Evolutionary conservation across 2,329 filamentous ascomycete genomes (phyloP).

Genomic region (Pseudocercospora macadamiae): DNA sequence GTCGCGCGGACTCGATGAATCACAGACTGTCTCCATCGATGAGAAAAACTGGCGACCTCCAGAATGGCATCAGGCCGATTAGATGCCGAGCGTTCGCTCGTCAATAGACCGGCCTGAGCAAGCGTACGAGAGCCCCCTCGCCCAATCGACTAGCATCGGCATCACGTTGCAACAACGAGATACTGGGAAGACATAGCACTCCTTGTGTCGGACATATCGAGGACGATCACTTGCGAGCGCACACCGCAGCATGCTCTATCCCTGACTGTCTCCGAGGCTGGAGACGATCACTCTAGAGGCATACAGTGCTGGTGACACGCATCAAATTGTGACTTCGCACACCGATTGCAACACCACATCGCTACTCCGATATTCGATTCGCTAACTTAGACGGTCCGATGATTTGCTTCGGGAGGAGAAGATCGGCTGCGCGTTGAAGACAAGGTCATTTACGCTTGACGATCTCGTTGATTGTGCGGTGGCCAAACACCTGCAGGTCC

Average conservation of each 20-base stretch:
- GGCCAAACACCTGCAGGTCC: neutral
- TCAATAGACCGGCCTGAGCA: neutral
- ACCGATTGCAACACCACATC: neutral
- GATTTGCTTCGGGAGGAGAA: neutral
- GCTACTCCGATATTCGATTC: no score
- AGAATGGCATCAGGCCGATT: neutral
- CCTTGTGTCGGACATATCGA: neutral
- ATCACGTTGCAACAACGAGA: neutral
- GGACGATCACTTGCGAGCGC: neutral
- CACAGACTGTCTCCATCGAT: neutral
- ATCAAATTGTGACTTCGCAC: neutral
- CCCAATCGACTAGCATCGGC: neutral
- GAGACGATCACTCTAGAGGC: neutral
- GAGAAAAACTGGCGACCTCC: conserved; percentile 14
- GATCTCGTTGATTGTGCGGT: neutral
- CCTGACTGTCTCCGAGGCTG: neutral
- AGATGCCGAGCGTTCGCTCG: neutral
- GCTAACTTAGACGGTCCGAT: no score
- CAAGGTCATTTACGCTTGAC: neutral
- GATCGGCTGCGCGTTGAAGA: neutral
- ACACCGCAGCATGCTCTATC: neutral
- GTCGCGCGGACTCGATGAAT: no score
- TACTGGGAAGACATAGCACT: neutral
- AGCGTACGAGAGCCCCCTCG: neutral
- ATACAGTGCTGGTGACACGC: neutral